phyloP scores from a whole-genome alignment of 2,329 filamentous ascomycete genomes.

The Botryotinia calthae region DNA sequence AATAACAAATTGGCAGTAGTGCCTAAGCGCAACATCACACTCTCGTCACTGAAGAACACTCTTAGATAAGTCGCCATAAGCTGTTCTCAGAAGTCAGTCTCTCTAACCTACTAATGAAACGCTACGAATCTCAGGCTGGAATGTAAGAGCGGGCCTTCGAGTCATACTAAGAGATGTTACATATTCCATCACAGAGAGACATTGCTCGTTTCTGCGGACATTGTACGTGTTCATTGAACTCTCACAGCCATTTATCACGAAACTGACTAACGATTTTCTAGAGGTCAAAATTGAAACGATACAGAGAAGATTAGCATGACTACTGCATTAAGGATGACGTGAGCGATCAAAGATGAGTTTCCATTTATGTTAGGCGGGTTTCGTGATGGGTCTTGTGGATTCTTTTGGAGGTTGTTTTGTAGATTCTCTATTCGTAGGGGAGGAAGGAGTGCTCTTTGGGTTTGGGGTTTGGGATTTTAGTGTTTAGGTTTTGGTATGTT shows the following conservation, averaged over 20 bases:
- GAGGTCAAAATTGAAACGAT: no score
- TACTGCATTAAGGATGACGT: background rate
- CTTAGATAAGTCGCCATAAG: no score
- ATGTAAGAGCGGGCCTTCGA: background rate
- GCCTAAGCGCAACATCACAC: fast-evolving
- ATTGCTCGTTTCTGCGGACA: background rate
- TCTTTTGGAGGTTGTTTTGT: fast-evolving
- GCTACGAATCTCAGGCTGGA: background rate
- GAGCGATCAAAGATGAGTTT: no score
- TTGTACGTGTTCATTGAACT: background rate
- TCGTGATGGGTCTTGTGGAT: background rate
- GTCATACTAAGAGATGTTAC: background rate
- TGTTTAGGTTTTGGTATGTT: background rate
- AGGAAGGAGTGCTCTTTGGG: background rate
- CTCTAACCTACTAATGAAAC: background rate
- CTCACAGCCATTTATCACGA: background rate
- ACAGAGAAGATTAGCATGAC: background rate
- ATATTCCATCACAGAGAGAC: no score
- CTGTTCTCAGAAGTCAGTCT: background rate
- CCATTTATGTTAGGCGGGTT: no score
- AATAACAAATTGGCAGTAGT: background rate
- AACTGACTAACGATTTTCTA: fast-evolving
- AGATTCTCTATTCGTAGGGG: background rate
- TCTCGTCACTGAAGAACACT: no score
- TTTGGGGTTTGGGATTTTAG: no score